Base-by-base conservation (phyloP, 768 basidiomycete species). In the Cystoderma amianthinum region DNA sequence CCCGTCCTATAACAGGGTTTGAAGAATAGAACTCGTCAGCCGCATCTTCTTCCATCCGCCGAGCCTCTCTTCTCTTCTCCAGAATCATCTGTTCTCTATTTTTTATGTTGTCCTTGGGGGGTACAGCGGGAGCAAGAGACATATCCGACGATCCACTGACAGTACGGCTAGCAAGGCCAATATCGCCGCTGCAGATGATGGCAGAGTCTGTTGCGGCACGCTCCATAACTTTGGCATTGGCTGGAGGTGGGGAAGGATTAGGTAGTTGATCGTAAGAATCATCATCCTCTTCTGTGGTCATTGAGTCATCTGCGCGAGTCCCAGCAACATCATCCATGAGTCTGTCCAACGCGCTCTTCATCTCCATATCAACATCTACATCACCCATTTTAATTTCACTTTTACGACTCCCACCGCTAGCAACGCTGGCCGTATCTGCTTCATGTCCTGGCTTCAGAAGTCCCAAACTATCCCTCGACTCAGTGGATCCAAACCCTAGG, bases 241-340 rank as follows among this genome's bases (percentile, higher is more conserved):
- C n/a, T n/a, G n/a, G n/a, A 7, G 65, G 57, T 19, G 52, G 51
- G 4, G 50, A 38, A 49, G 6, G 59, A 56, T 38, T 47, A 44
- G 39, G 44, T 53, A 45, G 41, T 43, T 44, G 50, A 16, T 64
- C 64, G 36, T 56, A 60, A 43, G 65, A 67, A 46, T 70, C 63
- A 18, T 62, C 67, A n/a, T 55, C 63, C 22, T 68, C 68, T 23
- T 66, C 66, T 18, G 65, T 63, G 44, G 62, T 57, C 46, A 68
- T 60, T 12, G 70, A 72, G 35, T 69, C 67, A 19, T 70, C 66
- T 12, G 61, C 61, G 38, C 32, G 62, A 45, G 61, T 64, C 23
- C 70, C 69, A 33, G 71, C 74, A 15, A 83, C 81, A 42, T 83
- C 78, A 46, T 83, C 80, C 76, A 86, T 82, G 21, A 86, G 64